Percentiles rank a stretch among this genome's conserved stretches.
These are phyloP conservation scores for Lablab purpureus DNA, from an alignment of 306 rosid genomes.

Conservation along the genomic window DNA sequence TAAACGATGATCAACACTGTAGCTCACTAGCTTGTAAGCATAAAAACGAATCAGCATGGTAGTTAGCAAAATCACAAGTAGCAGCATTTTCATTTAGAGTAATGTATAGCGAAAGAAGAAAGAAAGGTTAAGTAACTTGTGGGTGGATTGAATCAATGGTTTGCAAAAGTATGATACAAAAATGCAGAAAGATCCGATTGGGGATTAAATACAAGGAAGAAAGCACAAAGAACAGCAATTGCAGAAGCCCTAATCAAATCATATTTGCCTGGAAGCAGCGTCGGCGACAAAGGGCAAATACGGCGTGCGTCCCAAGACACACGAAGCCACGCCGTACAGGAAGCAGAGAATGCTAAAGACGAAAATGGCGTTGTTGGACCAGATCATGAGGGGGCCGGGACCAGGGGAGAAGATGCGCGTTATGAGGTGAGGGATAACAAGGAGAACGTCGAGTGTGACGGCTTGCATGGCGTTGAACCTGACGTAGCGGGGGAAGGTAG, in stretches of 20 bases:
- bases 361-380: constrained; percentile 66
- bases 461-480: constrained; percentile 94
- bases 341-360: constrained; percentile 68
- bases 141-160: background rate
- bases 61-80: too few species aligned
- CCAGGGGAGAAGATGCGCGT: constrained; percentile 78
- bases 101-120: background rate
- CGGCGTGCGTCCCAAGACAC: constrained; percentile 80
- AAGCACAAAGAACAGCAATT: background rate
- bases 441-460: constrained; percentile 79
- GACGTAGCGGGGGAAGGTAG: constrained; percentile 62
- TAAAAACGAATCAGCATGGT: too few species aligned
- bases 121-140: background rate
- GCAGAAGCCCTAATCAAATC: constrained; percentile 33
- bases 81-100: background rate
- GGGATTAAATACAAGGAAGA: background rate
- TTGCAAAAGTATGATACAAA: background rate
- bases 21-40: too few species aligned
- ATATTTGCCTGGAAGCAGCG: constrained; percentile 85
- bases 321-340: constrained; percentile 59
- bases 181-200: background rate
- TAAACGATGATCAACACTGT: too few species aligned
- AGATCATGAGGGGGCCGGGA: constrained; percentile 63
- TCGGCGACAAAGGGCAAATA: constrained; percentile 85
- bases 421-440: constrained; percentile 73